Percentiles rank a stretch among this genome's conserved stretches.
Conservation (phyloP, 1,139 yeast genomes). For the Pichia sp. region DNA sequence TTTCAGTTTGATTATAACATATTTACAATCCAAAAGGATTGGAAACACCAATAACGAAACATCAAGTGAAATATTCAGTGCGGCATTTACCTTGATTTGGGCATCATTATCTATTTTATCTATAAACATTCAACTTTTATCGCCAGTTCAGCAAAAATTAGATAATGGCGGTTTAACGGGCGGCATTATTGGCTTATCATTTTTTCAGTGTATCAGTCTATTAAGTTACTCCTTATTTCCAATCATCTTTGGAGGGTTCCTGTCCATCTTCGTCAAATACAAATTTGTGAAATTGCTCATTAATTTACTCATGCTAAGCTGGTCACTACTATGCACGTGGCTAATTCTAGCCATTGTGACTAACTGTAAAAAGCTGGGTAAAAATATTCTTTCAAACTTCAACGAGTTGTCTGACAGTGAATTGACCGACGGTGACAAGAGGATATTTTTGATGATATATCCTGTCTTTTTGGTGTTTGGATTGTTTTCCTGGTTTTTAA, state of each 20-base stretch:
- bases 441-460: constrained; percentile 66
- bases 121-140: constrained; percentile 62
- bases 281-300: constrained; percentile 48
- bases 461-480: constrained; percentile 75
- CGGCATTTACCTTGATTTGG: constrained; percentile 55
- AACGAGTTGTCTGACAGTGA: constrained; percentile 8
- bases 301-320: constrained; percentile 44
- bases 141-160: constrained; percentile 27
- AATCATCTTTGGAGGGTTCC: constrained; percentile 52
- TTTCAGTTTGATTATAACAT: constrained; percentile 49
- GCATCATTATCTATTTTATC: constrained; percentile 45
- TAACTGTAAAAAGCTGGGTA: constrained; percentile 29
- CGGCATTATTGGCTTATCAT: constrained; percentile 33
- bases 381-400: not conserved
- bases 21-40: constrained; percentile 23
- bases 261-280: constrained; percentile 50
- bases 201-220: constrained; percentile 73
- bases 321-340: constrained; percentile 61
- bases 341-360: constrained; percentile 26
- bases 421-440: constrained; percentile 32
- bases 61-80: constrained; percentile 48
- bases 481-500: constrained; percentile 70
- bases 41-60: constrained; percentile 8
- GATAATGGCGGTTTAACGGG: constrained; percentile 21
- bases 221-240: constrained; percentile 82